Base-by-base conservation (phyloP, 2,329 filamentous ascomycete genomes). In the Periglandula ipomoeae region DNA sequence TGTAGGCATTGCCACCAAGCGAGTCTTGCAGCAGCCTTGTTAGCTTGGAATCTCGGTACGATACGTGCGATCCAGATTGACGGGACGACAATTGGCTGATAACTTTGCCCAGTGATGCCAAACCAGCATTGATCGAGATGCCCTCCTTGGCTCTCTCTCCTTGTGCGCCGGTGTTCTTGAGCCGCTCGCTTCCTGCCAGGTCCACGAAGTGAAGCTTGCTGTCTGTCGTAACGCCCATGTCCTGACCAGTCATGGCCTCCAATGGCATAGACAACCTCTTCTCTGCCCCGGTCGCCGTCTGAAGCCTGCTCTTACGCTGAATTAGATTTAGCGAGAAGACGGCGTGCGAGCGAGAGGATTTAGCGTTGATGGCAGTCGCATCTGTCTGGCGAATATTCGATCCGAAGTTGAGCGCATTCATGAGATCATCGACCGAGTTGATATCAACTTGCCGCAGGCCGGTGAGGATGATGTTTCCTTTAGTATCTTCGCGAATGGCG, bases 151-250 rank as follows among this genome's bases (percentile, higher is more conserved):
- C 93, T 50, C 93, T 81, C 58, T 97, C 93, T 39, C 93, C 93
- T 54, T 95, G 90, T 1, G 93, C 93, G 30, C 89, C 89, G 0
- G 93, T 98, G 60, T 98, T 97, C 71, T 98, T 98, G 60, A 98
- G 72, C 58, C 93, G 81, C 70, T 98, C 93, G 64, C 93, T 97
- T 55, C 93, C 93, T 46, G 93, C 93, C 65, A 98, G 72, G 79
- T 98, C 93, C 51, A 98, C 93, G 63, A 98, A 98, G 65, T 98
- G 93, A 45, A 98, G 77, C 69, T 98, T 98, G 80, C 93, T 98
- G 66, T 98, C 93, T 9, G 93, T 86, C 0, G 89, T 96, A 38
- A 97, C 77, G 44, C 76, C 76, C 30, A 84, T 79, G 17, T 83
- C 79, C 27, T 65, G 60, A 22, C 79, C 78, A 2, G 83, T 79